A percentile compares a stretch with the other conserved stretches of the same genome.
phyloP scores from a whole-genome alignment of 768 basidiomycete genomes.

The Mycena crocata region DNA sequence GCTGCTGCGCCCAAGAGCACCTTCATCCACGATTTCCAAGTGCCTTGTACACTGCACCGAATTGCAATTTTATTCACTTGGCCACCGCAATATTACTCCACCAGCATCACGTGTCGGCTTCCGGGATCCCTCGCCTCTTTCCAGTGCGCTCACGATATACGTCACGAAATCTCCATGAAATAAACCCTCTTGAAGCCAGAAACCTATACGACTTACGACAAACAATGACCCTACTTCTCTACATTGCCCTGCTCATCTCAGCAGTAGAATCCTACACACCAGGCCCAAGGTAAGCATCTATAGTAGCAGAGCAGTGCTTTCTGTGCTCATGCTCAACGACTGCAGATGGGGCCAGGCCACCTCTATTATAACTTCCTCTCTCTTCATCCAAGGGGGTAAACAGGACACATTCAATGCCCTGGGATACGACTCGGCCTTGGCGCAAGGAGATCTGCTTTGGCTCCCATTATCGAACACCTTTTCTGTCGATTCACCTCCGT shows the following conservation, averaged over 20 bases:
- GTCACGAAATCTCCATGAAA: constrained; percentile 32
- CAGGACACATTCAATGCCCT: constrained; percentile 76
- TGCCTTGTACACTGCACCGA: too few relatives aligned
- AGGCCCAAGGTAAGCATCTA: constrained; percentile 23
- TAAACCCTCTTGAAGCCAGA: constrained; percentile 1
- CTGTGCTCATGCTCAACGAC: not conserved
- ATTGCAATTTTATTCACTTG: too few relatives aligned
- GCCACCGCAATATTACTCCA: not conserved
- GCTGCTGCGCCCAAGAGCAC: too few relatives aligned
- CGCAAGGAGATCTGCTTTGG: constrained; percentile 74
- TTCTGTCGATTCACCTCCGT: constrained; percentile 71
- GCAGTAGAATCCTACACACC: constrained; percentile 32
- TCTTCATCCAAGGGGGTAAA: constrained; percentile 86
- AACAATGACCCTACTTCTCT: constrained; percentile 29
- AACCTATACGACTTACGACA: constrained; percentile 23
- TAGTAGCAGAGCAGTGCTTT: too few relatives aligned
- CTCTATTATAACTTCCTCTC: constrained; percentile 64
- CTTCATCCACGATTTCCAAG: too few relatives aligned
- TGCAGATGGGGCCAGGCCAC: constrained; percentile 88
- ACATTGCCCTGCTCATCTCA: constrained; percentile 34
- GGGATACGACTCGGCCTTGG: constrained; percentile 81
- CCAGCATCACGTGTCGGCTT: constrained; percentile 12
- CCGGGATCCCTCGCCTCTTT: not conserved
- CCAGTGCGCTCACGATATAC: constrained; percentile 19
- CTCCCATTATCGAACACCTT: constrained; percentile 76